Evolutionary conservation across 441 rosid genomes (phyloP).

Genomic region (Eugenia klotzschiana): DNA sequence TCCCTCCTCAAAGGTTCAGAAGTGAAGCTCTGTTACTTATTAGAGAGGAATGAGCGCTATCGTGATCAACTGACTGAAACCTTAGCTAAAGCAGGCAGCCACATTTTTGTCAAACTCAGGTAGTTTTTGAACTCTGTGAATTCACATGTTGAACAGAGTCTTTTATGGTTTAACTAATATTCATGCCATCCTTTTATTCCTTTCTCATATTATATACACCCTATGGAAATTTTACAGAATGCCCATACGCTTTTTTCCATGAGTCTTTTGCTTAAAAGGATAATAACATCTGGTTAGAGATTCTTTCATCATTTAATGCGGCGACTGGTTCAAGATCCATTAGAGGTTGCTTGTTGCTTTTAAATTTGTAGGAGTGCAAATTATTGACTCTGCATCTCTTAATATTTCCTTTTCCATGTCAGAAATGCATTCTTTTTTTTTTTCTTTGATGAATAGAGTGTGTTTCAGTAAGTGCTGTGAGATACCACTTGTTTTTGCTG

Average conservation of each 20-base stretch:
- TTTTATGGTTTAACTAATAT: neutral
- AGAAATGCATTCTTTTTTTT: neutral
- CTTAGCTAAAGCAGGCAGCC: conserved; percentile 63
- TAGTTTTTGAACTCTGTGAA: conserved; percentile 11
- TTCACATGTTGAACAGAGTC: neutral
- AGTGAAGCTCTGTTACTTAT: conserved; percentile 27
- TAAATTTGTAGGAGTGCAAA: neutral
- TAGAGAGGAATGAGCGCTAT: conserved; percentile 34
- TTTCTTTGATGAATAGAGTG: neutral
- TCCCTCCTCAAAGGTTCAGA: conserved; percentile 70
- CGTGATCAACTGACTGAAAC: conserved; percentile 39
- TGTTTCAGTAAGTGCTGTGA: neutral
- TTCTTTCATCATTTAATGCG: neutral
- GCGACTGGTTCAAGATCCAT: neutral
- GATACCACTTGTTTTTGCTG: neutral
- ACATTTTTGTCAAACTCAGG: conserved; percentile 57
- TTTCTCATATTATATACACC: neutral
- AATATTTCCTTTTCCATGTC: neutral
- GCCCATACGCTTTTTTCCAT: neutral
- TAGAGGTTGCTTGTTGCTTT: neutral
- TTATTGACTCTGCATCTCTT: neutral
- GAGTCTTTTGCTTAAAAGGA: neutral
- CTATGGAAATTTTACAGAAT: neutral
- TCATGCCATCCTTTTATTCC: neutral
- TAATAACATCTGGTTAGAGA: neutral